Conservation (phyloP, 805 yeast species). For the Wickerhamomyces xylosicus region DNA sequence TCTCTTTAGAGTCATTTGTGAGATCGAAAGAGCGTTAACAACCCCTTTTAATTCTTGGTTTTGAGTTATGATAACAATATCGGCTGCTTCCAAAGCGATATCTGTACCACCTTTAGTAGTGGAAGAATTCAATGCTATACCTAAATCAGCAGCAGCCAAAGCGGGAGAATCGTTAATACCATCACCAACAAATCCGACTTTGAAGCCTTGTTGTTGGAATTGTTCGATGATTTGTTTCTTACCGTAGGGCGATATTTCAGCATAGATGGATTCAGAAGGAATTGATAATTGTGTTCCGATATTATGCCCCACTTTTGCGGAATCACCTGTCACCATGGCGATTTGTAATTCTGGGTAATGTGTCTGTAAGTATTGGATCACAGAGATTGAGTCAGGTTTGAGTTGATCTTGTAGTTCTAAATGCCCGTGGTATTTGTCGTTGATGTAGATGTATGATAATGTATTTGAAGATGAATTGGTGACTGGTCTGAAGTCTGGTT, state of each 20-base stretch:
- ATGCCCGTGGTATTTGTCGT: slow-evolving; percentile 50
- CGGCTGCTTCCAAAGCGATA: slow-evolving; percentile 95
- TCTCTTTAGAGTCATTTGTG: slow-evolving; percentile 57
- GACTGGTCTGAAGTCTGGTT: slow-evolving; percentile 6
- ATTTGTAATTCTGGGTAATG: slow-evolving; percentile 44
- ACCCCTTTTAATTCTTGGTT: slow-evolving; percentile 36
- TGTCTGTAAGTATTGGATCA: slow-evolving; percentile 41
- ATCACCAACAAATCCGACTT: slow-evolving; percentile 89
- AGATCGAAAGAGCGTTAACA: slow-evolving; percentile 53
- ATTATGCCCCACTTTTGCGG: slow-evolving; percentile 43
- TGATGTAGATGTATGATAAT: slow-evolving; percentile 45
- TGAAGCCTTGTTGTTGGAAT: slow-evolving; percentile 35
- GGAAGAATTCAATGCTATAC: slow-evolving; percentile 86
- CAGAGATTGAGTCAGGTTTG: slow-evolving; percentile 52
- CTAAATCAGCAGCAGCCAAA: slow-evolving; percentile 75
- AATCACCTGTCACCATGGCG: slow-evolving; percentile 91
- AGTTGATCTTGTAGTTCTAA: slow-evolving; percentile 59
- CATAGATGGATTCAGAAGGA: slow-evolving; percentile 49
- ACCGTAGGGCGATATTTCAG: slow-evolving; percentile 67
- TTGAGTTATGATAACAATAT: slow-evolving; percentile 71
- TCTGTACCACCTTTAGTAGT: no score
- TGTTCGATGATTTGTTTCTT: slow-evolving; percentile 59
- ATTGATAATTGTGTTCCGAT: slow-evolving; percentile 66
- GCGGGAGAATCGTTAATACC: slow-evolving; percentile 99
- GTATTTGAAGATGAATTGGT: slow-evolving; percentile 30